A percentile compares a stretch with the other conserved stretches of the same genome.
Conservation (phyloP, 345 rosid genomes). For the Corymbia maculata region DNA sequence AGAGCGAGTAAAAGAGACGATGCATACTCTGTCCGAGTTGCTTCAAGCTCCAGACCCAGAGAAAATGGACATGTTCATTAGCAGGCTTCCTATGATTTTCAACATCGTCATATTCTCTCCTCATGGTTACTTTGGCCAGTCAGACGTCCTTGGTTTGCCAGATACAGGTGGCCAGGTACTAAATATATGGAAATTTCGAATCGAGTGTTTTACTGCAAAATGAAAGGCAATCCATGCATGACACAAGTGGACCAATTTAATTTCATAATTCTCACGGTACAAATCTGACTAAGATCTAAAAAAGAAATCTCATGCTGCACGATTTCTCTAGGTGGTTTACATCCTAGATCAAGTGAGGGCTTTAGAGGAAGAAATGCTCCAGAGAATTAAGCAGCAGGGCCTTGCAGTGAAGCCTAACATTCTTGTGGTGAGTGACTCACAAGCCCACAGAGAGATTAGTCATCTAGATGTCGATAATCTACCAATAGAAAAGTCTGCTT, state of each 20-base stretch:
- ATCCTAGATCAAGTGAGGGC: conserved; percentile 98
- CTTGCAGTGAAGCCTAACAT: conserved; percentile 71
- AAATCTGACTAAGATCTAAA: neutral
- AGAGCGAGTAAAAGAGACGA: conserved; percentile 31
- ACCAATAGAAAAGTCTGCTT: neutral
- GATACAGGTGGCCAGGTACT: conserved; percentile 93
- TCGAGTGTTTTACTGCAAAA: neutral
- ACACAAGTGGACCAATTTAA: neutral
- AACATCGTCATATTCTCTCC: conserved; percentile 82
- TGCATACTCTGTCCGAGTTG: conserved; percentile 40
- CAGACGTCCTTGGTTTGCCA: conserved; percentile 87
- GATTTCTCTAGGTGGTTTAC: conserved; percentile 63
- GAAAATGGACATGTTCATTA: conserved; percentile 49
- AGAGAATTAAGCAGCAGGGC: conserved; percentile 66
- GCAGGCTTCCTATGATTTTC: conserved; percentile 70
- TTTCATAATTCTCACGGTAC: neutral
- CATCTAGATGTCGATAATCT: neutral
- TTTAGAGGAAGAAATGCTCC: conserved; percentile 70
- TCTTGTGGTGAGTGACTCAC: conserved; percentile 49
- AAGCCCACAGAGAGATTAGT: neutral
- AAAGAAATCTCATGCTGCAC: neutral
- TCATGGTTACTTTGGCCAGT: conserved; percentile 89
- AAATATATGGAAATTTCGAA: neutral
- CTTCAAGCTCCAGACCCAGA: conserved; percentile 42
- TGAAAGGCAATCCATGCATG: neutral